Conservation (phyloP, 805 yeast genomes). For the Nakazawaea anatomiae region DNA sequence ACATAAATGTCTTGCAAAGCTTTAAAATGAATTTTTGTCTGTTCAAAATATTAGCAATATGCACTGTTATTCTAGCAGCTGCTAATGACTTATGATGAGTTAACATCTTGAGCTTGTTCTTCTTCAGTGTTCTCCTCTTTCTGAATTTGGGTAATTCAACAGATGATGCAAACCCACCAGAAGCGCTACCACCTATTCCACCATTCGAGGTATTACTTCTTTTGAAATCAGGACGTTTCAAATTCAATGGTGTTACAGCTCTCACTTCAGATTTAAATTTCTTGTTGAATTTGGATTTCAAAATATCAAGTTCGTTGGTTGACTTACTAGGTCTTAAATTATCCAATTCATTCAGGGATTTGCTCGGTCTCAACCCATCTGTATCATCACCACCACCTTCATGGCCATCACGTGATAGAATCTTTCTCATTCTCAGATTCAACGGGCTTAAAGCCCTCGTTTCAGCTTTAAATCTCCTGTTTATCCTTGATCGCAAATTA, state of each 20-base stretch:
- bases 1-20: conserved; percentile 75
- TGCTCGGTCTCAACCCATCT: not conserved
- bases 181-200: too few species aligned
- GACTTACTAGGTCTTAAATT: not conserved
- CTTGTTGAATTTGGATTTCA: not conserved
- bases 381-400: not conserved
- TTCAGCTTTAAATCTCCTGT: conserved; percentile 2
- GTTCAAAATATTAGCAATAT: conserved; percentile 72
- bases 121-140: conserved; percentile 10
- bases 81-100: conserved; percentile 30
- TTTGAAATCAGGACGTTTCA: not conserved
- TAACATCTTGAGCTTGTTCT: conserved; percentile 14
- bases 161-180: not conserved
- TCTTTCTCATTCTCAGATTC: not conserved
- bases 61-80: conserved; percentile 70
- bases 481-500: conserved; percentile 1
- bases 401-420: not conserved
- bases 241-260: not conserved
- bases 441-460: not conserved
- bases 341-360: not conserved
- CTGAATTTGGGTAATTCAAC: conserved; percentile 2
- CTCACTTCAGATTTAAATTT: not conserved
- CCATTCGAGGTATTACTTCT: not conserved
- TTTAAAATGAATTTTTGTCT: conserved; percentile 72
- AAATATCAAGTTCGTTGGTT: too few species aligned